phyloP scores from a whole-genome alignment of 768 basidiomycete genomes.

The Agrocybe praecox region DNA sequence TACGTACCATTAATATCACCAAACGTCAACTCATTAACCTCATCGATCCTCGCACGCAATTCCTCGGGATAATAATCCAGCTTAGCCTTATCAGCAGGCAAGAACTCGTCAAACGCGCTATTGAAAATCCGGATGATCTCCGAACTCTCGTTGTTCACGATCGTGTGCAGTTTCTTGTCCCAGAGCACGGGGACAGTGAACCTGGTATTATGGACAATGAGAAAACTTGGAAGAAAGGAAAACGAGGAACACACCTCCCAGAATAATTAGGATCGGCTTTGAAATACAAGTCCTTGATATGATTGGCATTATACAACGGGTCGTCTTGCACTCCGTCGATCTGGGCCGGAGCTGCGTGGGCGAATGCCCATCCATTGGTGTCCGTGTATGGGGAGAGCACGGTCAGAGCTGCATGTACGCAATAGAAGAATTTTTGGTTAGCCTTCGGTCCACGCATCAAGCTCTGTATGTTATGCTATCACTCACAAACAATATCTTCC shows the following conservation, averaged over 20 bases:
- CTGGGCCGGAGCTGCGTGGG: conserved; percentile 64
- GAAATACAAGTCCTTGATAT: conserved; percentile 87
- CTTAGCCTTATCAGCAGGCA: conserved; percentile 65
- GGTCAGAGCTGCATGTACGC: conserved; percentile 65
- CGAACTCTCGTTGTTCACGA: conserved; percentile 95
- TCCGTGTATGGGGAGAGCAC: conserved; percentile 89
- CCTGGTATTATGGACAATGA: conserved; percentile 28
- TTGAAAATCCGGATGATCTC: conserved; percentile 98
- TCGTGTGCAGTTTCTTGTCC: conserved; percentile 85
- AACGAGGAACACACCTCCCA: conserved; percentile 52
- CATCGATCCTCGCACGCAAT: conserved; percentile 77
- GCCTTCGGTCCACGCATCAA: background rate
- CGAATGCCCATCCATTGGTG: conserved; percentile 85
- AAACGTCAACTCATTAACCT: conserved; percentile 85
- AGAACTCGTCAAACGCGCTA: conserved; percentile 72
- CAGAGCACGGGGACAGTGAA: conserved; percentile 92
- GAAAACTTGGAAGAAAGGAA: background rate
- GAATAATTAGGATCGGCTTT: conserved; percentile 70
- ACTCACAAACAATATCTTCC: conserved; percentile 73
- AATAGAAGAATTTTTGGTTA: conserved; percentile 5
- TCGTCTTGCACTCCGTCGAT: conserved; percentile 67
- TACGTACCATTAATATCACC: conserved; percentile 78
- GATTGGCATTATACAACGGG: conserved; percentile 64
- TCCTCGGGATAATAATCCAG: conserved; percentile 80
- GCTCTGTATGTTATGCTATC: conserved; percentile 25